Percentiles rank a stretch among this genome's conserved stretches.
phyloP scores from a whole-genome alignment of 768 basidiomycete species.

The Boletus fagicola region DNA sequence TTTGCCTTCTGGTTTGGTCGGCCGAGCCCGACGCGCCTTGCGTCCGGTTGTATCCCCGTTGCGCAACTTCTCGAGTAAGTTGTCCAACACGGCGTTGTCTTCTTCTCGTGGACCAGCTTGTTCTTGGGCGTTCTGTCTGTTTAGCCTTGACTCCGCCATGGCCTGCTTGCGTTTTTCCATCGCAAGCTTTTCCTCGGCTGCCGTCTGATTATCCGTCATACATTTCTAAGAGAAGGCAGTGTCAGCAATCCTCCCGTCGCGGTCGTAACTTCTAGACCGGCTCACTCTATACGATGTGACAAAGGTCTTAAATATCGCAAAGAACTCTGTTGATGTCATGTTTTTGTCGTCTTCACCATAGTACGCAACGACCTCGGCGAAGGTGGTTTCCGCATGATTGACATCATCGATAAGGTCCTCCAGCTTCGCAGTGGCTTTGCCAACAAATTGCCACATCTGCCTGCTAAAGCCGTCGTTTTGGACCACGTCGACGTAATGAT shows the following conservation, averaged over 20 bases:
- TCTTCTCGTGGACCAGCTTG: conserved; percentile 49
- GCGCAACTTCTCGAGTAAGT: conserved; percentile 65
- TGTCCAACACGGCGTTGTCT: conserved; percentile 61
- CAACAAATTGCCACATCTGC: conserved; percentile 90
- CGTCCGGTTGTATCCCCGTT: conserved; percentile 66
- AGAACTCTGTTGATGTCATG: conserved; percentile 88
- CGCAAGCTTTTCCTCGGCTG: conserved; percentile 67
- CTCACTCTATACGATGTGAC: conserved; percentile 86
- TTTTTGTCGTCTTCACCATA: conserved; percentile 93
- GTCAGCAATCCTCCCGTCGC: conserved; percentile 2
- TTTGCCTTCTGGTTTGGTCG: conserved; percentile 36
- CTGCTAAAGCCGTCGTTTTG: conserved; percentile 76
- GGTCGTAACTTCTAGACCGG: not conserved
- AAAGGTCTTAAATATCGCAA: conserved; percentile 96
- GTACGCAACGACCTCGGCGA: conserved; percentile 82
- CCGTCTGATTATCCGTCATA: conserved; percentile 71
- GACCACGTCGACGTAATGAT: conserved; percentile 74
- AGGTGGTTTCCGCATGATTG: conserved; percentile 78
- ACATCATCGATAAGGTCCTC: conserved; percentile 87
- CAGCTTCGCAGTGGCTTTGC: conserved; percentile 69
- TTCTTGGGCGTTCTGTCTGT: conserved; percentile 49
- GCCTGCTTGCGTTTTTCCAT: conserved; percentile 67
- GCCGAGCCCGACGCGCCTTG: conserved; percentile 50
- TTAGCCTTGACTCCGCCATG: conserved; percentile 59
- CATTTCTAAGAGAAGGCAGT: conserved; percentile 64